Evolutionary conservation across 2,329 filamentous ascomycete species (phyloP), one percentile per base, ranked within the genome.

Genomic region (Periconia sp.): DNA sequence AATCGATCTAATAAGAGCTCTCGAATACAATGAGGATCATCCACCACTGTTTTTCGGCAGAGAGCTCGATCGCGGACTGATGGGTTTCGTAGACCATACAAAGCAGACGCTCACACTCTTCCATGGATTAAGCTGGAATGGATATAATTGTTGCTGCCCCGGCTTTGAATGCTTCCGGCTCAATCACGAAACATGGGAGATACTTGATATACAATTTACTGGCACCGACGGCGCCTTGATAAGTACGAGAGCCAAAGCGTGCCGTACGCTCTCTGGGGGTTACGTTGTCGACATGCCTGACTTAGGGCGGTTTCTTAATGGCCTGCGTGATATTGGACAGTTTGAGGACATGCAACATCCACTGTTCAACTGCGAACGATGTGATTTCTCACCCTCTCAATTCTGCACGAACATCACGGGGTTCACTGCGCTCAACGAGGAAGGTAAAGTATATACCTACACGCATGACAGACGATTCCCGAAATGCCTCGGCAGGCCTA

Each of bases 401-500:
- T 45, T 36, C 28, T 32, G 18, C 15, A 41, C 46, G 3, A 63
- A 61, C 24, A 52, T 54, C 18, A 65, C 63, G 5, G 59, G 61
- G 2, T 36, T 50, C 25, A 60, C 56, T 4, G 50, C 50, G 1
- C 28, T 68, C 9, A 41, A 50, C n/a, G 19, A 17, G 3, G 10
- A 33, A 7, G 59, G 53, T 8, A 37, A 37, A 17, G 46, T 65
- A 5, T 52, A 56, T 34, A 66, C 64, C 4, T 52, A 41, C 12
- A 56, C 56, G 1, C 26, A 30, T 2, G 63, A 67, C 15, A 40
- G 50, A 2, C 56, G 65, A 4, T 67, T 58, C 33, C 52, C 58
- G 3, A 44, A 50, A 13, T 56, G 51, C 26, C 40, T 64, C 1
- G 64, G 62, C 10, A 58, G 65, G 2, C 36, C 51, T 1, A 42